These are phyloP conservation scores for Salvia miltiorrhiza DNA, from an alignment of 257 asterid species.

Conservation along the genomic window DNA sequence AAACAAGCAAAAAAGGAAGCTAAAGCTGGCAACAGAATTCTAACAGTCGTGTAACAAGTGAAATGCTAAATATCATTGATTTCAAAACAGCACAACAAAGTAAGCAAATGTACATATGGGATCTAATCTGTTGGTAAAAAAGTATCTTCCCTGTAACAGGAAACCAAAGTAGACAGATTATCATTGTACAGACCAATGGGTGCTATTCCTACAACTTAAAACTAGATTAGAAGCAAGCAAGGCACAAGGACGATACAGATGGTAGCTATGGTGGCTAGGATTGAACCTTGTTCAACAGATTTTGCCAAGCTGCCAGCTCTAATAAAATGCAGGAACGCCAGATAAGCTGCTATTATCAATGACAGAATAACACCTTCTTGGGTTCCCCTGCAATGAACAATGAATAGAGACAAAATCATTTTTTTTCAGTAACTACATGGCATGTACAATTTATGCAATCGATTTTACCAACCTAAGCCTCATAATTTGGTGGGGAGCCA, in stretches of 20 bases:
- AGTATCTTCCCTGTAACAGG: not conserved
- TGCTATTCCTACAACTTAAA: not conserved
- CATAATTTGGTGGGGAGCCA: conserved; percentile 65
- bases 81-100: not conserved
- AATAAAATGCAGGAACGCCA: conserved; percentile 82
- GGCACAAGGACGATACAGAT: conserved; percentile 56
- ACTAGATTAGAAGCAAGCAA: conserved; percentile 71
- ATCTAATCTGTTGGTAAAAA: conserved; percentile 1
- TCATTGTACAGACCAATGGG: not conserved
- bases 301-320: conserved; percentile 66
- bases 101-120: not conserved
- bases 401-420: conserved; percentile 20
- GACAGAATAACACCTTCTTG: conserved; percentile 78
- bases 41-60: not conserved
- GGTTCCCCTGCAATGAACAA: conserved; percentile 62
- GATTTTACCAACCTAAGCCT: conserved; percentile 61
- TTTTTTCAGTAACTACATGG: conserved; percentile 16
- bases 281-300: conserved; percentile 81
- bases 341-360: conserved; percentile 69
- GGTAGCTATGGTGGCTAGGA: conserved; percentile 74
- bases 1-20: not conserved
- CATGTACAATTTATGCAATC: not conserved
- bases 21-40: not conserved
- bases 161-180: not conserved
- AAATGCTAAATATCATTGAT: not conserved